Evolutionary conservation across 176 grass and related monocot species (phyloP).

Genomic region (Leersia perrieri): DNA sequence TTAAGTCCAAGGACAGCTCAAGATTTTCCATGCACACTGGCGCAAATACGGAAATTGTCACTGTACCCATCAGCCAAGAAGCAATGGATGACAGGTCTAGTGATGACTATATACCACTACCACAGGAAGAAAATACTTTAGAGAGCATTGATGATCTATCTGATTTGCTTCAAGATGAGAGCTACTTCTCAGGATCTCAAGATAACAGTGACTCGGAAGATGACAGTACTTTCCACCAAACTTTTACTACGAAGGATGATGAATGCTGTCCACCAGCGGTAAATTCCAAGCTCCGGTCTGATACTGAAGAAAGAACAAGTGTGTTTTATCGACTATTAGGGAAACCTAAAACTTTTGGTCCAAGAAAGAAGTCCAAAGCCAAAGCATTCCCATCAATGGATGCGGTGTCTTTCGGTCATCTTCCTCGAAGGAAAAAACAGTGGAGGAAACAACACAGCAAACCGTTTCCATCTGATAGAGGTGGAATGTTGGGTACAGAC

Average conservation of each 20-base stretch:
- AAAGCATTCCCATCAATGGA: slow-evolving; percentile 31
- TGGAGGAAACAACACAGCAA: slow-evolving; percentile 18
- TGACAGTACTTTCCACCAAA: background rate
- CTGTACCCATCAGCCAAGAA: slow-evolving; percentile 30
- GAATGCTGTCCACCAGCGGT: slow-evolving; percentile 10
- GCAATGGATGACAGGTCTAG: slow-evolving; percentile 23
- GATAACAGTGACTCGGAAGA: slow-evolving; percentile 42
- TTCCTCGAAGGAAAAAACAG: slow-evolving; percentile 24
- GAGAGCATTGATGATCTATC: slow-evolving; percentile 41
- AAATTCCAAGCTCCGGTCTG: slow-evolving; percentile 44
- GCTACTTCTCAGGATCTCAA: slow-evolving; percentile 37
- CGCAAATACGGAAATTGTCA: slow-evolving; percentile 11
- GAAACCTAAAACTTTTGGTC: background rate
- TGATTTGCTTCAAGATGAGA: slow-evolving; percentile 31
- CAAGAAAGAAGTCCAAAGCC: slow-evolving; percentile 26
- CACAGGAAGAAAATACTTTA: slow-evolving; percentile 25
- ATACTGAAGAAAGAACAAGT: slow-evolving; percentile 41
- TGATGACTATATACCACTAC: slow-evolving; percentile 52
- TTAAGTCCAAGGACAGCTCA: slow-evolving; percentile 20
- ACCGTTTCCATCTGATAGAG: slow-evolving; percentile 3
- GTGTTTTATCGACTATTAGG: slow-evolving; percentile 49
- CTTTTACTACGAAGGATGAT: slow-evolving; percentile 28
- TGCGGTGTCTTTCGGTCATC: slow-evolving; percentile 20
- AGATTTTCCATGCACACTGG: slow-evolving; percentile 27
- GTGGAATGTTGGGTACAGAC: slow-evolving; percentile 6